Conservation (phyloP, 331 rosid genomes). For the Pyrus hybrid region DNA sequence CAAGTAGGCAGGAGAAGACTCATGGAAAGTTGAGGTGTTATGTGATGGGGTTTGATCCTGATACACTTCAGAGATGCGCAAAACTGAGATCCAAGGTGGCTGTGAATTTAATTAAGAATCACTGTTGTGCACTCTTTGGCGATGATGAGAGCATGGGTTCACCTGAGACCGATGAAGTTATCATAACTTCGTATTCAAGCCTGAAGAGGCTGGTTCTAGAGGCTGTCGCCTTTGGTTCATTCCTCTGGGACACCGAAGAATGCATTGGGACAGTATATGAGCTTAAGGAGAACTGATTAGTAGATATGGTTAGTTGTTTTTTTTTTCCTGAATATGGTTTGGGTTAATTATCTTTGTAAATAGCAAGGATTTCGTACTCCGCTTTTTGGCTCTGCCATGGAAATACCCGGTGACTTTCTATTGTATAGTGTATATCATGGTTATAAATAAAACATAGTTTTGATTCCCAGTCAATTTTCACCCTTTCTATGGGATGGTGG, state of each 20-base stretch:
- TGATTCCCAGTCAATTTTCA: background rate
- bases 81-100: slow-evolving; percentile 79
- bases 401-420: background rate
- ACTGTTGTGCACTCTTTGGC: slow-evolving; percentile 64
- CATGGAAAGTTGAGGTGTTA: slow-evolving; percentile 50
- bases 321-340: background rate
- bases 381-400: background rate
- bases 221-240: slow-evolving; percentile 91
- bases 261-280: slow-evolving; percentile 58
- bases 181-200: slow-evolving; percentile 82
- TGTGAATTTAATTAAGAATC: slow-evolving; percentile 54
- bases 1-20: slow-evolving; percentile 29
- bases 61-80: slow-evolving; percentile 68
- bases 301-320: background rate
- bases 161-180: slow-evolving; percentile 41
- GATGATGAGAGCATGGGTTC: slow-evolving; percentile 31
- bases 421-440: background rate
- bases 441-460: background rate
- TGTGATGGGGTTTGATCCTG: slow-evolving; percentile 57
- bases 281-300: slow-evolving; percentile 59
- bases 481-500: no score
- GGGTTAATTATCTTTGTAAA: no score
- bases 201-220: slow-evolving; percentile 85
- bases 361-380: slow-evolving; percentile 5
- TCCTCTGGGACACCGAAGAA: slow-evolving; percentile 95